A percentile compares a stretch with the other conserved stretches of the same genome.
These are phyloP conservation scores for Linnemannia schmuckeri DNA, from an alignment of 192 early-diverging fungal species.

Conservation along the genomic window DNA sequence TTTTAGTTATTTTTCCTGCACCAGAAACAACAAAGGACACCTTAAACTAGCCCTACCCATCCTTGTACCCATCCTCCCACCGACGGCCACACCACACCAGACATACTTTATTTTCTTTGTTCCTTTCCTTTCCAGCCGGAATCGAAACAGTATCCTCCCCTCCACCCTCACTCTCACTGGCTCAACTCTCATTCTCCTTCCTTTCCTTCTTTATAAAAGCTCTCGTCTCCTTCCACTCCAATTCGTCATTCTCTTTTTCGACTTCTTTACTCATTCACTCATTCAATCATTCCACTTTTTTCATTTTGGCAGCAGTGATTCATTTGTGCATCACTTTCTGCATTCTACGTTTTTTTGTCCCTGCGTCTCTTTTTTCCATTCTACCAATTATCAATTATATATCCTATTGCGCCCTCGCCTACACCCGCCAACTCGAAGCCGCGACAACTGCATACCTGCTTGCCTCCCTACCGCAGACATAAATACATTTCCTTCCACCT, in stretches of 20 bases:
- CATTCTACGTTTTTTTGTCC: not conserved
- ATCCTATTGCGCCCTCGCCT: not conserved
- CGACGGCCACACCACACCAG: not conserved
- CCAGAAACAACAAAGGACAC: not conserved
- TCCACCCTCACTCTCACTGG: not conserved
- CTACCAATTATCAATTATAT: not conserved
- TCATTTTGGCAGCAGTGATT: not conserved
- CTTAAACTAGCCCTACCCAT: not conserved
- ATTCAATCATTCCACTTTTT: not conserved
- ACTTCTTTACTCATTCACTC: not conserved
- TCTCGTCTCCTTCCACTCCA: not conserved
- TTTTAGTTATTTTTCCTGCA: not conserved
- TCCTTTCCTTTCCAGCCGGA: not conserved
- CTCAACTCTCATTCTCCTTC: not conserved
- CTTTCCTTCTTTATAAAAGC: not conserved
- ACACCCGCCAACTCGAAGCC: not conserved
- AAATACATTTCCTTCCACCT: not conserved
- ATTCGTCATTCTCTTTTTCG: not conserved
- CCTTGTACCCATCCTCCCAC: not conserved
- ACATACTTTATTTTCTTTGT: not conserved
- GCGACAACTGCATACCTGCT: not conserved
- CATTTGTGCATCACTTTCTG: not conserved
- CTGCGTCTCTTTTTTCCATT: conserved; percentile 1
- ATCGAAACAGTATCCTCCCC: not conserved
- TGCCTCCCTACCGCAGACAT: not conserved